phyloP scores from a whole-genome alignment of 2,329 filamentous ascomycete species.

The Plenodomus tracheiphilus region DNA sequence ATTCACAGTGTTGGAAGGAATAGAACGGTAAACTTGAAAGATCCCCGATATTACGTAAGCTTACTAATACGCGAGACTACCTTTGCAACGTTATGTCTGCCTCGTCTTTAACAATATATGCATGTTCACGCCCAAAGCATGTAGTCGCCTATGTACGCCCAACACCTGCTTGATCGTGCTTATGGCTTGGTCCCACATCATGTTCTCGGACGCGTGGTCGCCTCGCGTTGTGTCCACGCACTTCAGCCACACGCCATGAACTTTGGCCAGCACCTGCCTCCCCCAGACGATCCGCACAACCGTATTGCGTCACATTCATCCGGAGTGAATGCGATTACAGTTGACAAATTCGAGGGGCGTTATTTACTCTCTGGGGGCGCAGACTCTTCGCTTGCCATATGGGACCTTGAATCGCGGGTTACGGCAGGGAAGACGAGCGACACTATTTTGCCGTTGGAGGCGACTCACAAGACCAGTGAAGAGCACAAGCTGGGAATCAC shows the following conservation, averaged over 20 bases:
- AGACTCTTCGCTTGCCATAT: conserved; percentile 81
- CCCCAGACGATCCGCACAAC: conserved; percentile 32
- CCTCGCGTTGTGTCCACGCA: conserved; percentile 67
- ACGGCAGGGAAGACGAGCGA: conserved; percentile 17
- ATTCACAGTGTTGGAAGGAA: too few relatives aligned
- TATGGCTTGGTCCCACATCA: conserved; percentile 64
- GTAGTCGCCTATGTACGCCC: conserved; percentile 48
- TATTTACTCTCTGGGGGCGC: conserved; percentile 83
- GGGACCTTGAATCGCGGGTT: conserved; percentile 70
- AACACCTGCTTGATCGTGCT: conserved; percentile 73
- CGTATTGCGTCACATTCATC: conserved; percentile 69
- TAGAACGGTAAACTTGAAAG: too few relatives aligned
- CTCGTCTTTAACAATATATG: too few relatives aligned
- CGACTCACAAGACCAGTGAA: conserved; percentile 33
- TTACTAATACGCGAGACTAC: too few relatives aligned
- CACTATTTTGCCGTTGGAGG: conserved; percentile 30
- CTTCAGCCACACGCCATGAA: conserved; percentile 69
- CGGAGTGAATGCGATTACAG: conserved; percentile 76
- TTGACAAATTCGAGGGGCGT: conserved; percentile 80
- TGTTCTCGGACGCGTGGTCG: conserved; percentile 67
- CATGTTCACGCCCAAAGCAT: conserved; percentile 33
- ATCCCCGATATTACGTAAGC: too few relatives aligned
- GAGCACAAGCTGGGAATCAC: conserved; percentile 73
- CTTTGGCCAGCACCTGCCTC: conserved; percentile 66
- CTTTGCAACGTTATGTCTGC: too few relatives aligned